A percentile compares a stretch with the other conserved stretches of the same genome.
Conservation (phyloP, 2,329 filamentous ascomycete genomes). For the Fusarium succisae region DNA sequence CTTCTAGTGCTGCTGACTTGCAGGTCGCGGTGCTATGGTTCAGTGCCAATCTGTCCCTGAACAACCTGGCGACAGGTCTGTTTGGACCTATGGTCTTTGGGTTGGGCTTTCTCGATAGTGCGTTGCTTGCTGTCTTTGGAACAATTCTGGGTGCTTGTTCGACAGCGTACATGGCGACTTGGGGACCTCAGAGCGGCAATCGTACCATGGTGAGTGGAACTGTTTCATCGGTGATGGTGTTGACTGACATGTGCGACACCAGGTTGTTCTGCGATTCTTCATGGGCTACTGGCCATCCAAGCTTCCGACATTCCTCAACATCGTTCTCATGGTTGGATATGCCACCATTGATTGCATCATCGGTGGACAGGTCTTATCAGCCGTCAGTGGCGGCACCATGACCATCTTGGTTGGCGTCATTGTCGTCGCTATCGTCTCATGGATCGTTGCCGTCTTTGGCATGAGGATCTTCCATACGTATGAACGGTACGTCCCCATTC, state of each 20-base stretch:
- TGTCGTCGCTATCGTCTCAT: constrained; percentile 78
- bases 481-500: constrained; percentile 57
- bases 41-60: constrained; percentile 55
- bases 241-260: background rate
- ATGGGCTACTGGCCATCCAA: constrained; percentile 71
- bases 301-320: constrained; percentile 43
- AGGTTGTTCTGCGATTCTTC: constrained; percentile 76
- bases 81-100: constrained; percentile 73
- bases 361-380: constrained; percentile 79
- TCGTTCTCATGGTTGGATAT: constrained; percentile 79
- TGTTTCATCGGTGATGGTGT: too few species aligned
- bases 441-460: constrained; percentile 72
- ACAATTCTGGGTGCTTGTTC: constrained; percentile 77
- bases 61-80: constrained; percentile 72
- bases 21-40: constrained; percentile 56
- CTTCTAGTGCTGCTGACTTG: constrained; percentile 48
- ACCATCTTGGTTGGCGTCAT: constrained; percentile 80
- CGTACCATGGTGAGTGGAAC: constrained; percentile 70
- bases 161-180: constrained; percentile 80
- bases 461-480: constrained; percentile 71
- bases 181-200: constrained; percentile 77
- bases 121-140: constrained; percentile 77
- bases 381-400: constrained; percentile 71
- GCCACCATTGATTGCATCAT: constrained; percentile 82
- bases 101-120: constrained; percentile 77